Evolutionary conservation across 179 eudicot genomes (phyloP).

Genomic region (Spergularia azorica): DNA sequence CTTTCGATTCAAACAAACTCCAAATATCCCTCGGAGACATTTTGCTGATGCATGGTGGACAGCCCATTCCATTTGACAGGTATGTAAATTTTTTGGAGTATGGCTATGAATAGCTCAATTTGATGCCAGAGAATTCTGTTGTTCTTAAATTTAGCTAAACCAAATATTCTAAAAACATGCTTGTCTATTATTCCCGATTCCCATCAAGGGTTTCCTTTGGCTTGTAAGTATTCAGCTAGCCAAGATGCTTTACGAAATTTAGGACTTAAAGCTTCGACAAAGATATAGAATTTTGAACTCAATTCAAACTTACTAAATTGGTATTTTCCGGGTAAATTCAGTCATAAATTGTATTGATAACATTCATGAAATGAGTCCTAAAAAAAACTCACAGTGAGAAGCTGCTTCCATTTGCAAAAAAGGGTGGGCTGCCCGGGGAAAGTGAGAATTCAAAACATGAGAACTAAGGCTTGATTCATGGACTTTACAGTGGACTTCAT

Average conservation of each 20-base stretch:
- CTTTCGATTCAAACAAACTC: constrained; percentile 65
- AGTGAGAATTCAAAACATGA: not conserved
- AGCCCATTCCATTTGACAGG: constrained; percentile 89
- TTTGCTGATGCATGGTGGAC: constrained; percentile 86
- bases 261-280: not conserved
- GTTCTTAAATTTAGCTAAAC: not conserved
- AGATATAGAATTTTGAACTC: not conserved
- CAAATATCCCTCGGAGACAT: constrained; percentile 82
- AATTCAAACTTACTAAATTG: no score
- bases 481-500: not conserved
- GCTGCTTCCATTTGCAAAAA: no score
- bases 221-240: not conserved
- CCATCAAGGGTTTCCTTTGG: not conserved
- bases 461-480: not conserved
- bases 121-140: not conserved
- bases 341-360: no score
- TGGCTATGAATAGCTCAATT: constrained; percentile 2
- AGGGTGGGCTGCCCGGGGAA: no score
- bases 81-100: constrained; percentile 18
- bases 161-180: not conserved
- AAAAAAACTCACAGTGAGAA: no score
- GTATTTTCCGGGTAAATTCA: no score
- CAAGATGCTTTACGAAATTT: not conserved
- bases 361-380: no score
- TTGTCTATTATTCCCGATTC: not conserved